Conservation (phyloP, 306 rosid genomes). For the Prunus campanulata region DNA sequence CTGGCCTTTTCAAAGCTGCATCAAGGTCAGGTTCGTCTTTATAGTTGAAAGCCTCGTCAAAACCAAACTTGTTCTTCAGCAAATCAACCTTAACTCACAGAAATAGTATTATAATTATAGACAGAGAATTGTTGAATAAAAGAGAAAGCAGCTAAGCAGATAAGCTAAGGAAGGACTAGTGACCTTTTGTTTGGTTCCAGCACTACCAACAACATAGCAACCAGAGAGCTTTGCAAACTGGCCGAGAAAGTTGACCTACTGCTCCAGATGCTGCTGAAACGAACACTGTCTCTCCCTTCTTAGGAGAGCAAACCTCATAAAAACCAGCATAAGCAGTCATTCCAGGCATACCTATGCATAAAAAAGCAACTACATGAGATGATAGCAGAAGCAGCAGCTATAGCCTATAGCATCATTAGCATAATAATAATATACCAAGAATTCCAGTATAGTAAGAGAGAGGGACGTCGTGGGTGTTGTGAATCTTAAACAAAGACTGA, state of each 20-base stretch:
- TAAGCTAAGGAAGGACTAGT: not conserved
- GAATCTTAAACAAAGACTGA: no score
- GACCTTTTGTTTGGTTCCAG: slow-evolving; percentile 36
- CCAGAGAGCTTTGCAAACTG: slow-evolving; percentile 36
- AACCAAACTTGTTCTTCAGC: slow-evolving; percentile 28
- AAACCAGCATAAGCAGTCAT: slow-evolving; percentile 37
- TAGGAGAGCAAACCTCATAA: slow-evolving; percentile 27
- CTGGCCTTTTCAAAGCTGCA: no score
- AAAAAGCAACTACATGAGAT: not conserved
- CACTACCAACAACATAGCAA: slow-evolving; percentile 43
- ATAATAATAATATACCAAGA: no score
- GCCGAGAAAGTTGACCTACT: slow-evolving; percentile 39
- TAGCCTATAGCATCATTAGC: no score
- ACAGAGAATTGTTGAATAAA: not conserved
- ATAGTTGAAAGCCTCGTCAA: not conserved
- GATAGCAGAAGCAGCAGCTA: not conserved
- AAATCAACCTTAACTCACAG: slow-evolving; percentile 20
- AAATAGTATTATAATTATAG: not conserved
- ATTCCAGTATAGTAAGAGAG: no score
- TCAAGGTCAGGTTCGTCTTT: no score
- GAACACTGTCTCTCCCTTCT: slow-evolving; percentile 31
- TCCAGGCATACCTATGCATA: slow-evolving; percentile 36
- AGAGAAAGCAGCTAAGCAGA: no score
- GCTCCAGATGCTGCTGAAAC: slow-evolving; percentile 42
- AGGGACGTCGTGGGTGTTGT: no score